phyloP scores from a whole-genome alignment of 768 basidiomycete species.

The Tylopilus intermedius region DNA sequence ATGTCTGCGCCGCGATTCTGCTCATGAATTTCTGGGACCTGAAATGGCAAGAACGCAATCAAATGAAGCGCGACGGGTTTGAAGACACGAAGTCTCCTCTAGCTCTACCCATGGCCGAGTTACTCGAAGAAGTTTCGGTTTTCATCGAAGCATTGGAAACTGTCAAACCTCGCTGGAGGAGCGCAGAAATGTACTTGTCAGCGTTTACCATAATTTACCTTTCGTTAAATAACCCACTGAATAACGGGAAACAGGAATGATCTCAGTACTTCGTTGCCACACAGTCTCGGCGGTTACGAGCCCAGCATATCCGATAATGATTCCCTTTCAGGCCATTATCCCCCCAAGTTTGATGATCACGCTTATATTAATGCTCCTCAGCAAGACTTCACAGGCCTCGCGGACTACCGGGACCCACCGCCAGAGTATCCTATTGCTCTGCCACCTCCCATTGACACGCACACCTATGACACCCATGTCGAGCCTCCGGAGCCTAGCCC shows the following conservation, averaged over 20 bases:
- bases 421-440: conserved; percentile 13
- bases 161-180: conserved; percentile 29
- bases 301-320: conserved; percentile 14
- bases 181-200: conserved; percentile 35
- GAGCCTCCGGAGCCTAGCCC: conserved; percentile 11
- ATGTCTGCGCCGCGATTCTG: conserved; percentile 49
- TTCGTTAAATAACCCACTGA: conserved; percentile 33
- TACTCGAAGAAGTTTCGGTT: conserved; percentile 27
- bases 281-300: conserved; percentile 21
- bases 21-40: conserved; percentile 57
- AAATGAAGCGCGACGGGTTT: conserved; percentile 17
- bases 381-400: conserved; percentile 13
- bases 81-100: conserved; percentile 31
- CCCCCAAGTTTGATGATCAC: conserved; percentile 9
- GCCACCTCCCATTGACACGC: conserved; percentile 7
- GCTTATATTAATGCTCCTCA: conserved; percentile 4
- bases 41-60: conserved; percentile 41
- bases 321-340: conserved; percentile 1
- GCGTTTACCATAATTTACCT: conserved; percentile 4
- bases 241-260: conserved; percentile 23
- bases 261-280: conserved; percentile 26
- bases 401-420: conserved; percentile 12
- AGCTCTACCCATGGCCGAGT: conserved; percentile 26
- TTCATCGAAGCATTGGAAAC: conserved; percentile 28
- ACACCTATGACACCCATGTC: conserved; percentile 9